Evolutionary conservation across 2,329 filamentous ascomycete species (phyloP), one percentile per base, ranked within the genome.

Genomic region (Colletotrichum sp.): DNA sequence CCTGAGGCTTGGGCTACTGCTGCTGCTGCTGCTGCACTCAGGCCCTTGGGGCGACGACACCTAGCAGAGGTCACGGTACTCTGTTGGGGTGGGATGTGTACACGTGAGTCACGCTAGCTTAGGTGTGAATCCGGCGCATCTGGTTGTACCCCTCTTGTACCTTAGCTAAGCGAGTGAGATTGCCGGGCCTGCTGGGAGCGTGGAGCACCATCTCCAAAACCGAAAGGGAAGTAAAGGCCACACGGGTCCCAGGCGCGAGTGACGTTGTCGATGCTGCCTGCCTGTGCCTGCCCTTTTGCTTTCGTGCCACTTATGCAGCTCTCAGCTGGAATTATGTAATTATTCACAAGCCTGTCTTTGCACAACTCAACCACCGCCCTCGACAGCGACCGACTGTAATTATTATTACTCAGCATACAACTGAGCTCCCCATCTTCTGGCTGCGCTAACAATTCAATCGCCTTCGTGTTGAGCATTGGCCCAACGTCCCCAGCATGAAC

Each of bases 261-360:
- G 82, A 83, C 82, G 82, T 82, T 83, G 80, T 82, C 82, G 80
- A 83, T 83, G 82, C 81, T 83, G 82, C 82, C 81, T 82, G 80
- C 80, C 59, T 60, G 49, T 49, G 32, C 59, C 21, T 55, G 55
- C 30, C 30, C 59, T 24, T 63, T 63, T 36, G 30, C 59, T 63
- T 60, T 60, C 24, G 67, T 71, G 67, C 59, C 24, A 24, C n/a
- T 72, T 68, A 26, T 72, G 73, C 63, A 76, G 32, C 32, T 12
- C 28, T 18, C n/a, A 36, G n/a, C 34, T 21, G 26, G 30, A 44
- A 68, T 76, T 76, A 73, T 76, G 73, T 49, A 76, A 49, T 49
- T 59, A 24, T 34, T 49, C 55, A 66, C 49, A 26, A 63, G 30
- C 28, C 30, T 1, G n/a, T 5, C 24, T 21, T 18, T 39, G 44